Evolutionary conservation across 1,139 yeast genomes (phyloP).

Genomic region (Nakaseomyces uthaithaninus): DNA sequence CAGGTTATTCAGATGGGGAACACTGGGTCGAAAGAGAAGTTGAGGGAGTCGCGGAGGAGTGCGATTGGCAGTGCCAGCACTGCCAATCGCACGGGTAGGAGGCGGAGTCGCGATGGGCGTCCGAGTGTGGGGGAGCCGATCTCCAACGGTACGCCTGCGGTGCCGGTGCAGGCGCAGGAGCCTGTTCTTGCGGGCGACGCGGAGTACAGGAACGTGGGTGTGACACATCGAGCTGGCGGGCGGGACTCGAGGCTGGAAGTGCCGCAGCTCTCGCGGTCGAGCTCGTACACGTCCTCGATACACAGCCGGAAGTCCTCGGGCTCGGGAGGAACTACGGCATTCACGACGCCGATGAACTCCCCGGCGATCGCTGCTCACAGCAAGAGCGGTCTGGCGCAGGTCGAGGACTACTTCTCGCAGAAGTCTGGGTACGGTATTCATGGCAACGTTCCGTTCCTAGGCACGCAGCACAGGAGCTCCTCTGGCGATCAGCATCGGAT

Average conservation of each 20-base stretch:
- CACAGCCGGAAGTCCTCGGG: slow-evolving; percentile 29
- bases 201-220: slow-evolving; percentile 26
- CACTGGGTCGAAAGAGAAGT: slow-evolving; percentile 2
- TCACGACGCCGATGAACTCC: slow-evolving; percentile 28
- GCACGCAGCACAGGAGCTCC: not conserved
- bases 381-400: not conserved
- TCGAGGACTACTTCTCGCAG: slow-evolving; percentile 9
- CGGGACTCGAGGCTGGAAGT: slow-evolving; percentile 13
- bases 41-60: not conserved
- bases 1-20: slow-evolving; percentile 11
- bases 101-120: no score
- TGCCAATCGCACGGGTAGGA: no score
- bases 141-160: no score
- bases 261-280: not conserved
- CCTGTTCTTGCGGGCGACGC: no score
- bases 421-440: not conserved
- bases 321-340: slow-evolving; percentile 25
- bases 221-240: slow-evolving; percentile 19
- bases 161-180: no score
- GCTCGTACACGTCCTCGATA: slow-evolving; percentile 23
- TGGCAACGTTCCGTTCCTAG: not conserved
- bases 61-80: slow-evolving; percentile 10
- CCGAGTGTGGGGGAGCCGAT: no score
- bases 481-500: not conserved
- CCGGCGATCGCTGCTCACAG: slow-evolving; percentile 17